phyloP scores from a whole-genome alignment of 306 rosid species.

The Medicago truncatula region MtrunA17r5.0-ANR NC_053045.1:35251001-35251500 shows the following conservation, averaged over 20 bases:
- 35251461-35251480: no score
- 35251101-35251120: conserved; percentile 25
- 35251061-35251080: neutral
- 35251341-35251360: no score
- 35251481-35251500: no score
- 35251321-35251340: neutral
- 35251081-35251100: conserved; percentile 27
- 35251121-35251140: conserved; percentile 29
- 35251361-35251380: no score
- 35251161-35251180: conserved; percentile 47
- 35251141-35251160: neutral
- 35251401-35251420: no score
- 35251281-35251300: neutral
- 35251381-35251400: no score
- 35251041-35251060: neutral
- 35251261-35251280: neutral
- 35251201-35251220: neutral
- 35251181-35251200: conserved; percentile 1
- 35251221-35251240: neutral
- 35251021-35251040: no score
- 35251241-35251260: neutral
- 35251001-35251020: no score
- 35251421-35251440: no score
- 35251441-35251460: no score
- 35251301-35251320: neutral